Percentiles rank a stretch among this genome's conserved stretches.
phyloP scores from a whole-genome alignment of 108 stramenopile species.

The Cylindrotheca closterium region DNA sequence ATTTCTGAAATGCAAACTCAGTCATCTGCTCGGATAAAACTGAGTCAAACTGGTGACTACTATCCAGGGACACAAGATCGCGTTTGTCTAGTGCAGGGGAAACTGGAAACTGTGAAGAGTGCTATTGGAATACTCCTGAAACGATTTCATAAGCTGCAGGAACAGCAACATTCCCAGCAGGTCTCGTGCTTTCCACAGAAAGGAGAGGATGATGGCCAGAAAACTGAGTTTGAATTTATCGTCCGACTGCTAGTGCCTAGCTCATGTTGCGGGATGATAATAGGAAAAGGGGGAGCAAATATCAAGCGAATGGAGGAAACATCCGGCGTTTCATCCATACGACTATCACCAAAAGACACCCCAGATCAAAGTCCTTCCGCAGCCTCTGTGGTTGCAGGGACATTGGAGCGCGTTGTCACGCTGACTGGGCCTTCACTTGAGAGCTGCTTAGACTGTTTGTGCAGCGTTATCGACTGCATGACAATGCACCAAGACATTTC shows the following conservation, averaged over 20 bases:
- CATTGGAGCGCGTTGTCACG: conserved; percentile 69
- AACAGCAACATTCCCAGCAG: conserved; percentile 48
- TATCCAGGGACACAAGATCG: conserved; percentile 77
- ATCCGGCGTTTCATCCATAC: conserved; percentile 63
- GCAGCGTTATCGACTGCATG: conserved; percentile 63
- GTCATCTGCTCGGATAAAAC: conserved; percentile 67
- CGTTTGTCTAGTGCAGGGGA: conserved; percentile 80
- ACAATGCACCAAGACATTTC: conserved; percentile 64
- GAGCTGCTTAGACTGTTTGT: conserved; percentile 47
- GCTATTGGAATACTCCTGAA: conserved; percentile 61
- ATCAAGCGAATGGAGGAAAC: conserved; percentile 75
- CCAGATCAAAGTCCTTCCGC: conserved; percentile 17
- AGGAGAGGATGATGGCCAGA: conserved; percentile 6
- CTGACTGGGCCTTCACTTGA: conserved; percentile 59
- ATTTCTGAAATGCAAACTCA: conserved; percentile 73
- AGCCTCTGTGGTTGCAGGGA: conserved; percentile 20
- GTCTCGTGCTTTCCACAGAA: conserved; percentile 31
- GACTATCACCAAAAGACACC: conserved; percentile 66
- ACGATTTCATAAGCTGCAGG: conserved; percentile 57
- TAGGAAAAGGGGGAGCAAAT: conserved; percentile 74
- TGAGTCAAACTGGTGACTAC: conserved; percentile 76
- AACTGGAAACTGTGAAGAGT: conserved; percentile 52
- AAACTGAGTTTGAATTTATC: conserved; percentile 46
- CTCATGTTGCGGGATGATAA: conserved; percentile 81
- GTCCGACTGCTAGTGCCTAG: conserved; percentile 75